These are phyloP conservation scores for Fusarium acutatum DNA, from an alignment of 2,329 filamentous ascomycete genomes.

Conservation along the genomic window DNA sequence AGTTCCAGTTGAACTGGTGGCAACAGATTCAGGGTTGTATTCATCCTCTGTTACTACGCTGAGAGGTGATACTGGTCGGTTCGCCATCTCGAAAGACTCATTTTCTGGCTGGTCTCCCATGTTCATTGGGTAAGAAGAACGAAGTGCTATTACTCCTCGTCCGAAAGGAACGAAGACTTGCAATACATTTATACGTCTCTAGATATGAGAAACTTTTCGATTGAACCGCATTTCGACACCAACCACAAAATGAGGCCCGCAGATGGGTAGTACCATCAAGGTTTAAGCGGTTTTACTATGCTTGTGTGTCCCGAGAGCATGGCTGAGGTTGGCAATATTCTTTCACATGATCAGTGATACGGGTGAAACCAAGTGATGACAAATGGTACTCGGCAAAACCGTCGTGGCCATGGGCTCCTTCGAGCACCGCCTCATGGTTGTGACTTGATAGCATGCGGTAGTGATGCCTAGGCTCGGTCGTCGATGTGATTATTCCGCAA, in stretches of 20 bases:
- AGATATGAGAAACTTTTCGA: neutral
- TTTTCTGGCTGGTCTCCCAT: neutral
- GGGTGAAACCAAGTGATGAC: constrained; percentile 4
- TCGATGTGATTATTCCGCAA: neutral
- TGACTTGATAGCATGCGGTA: neutral
- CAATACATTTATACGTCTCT: neutral
- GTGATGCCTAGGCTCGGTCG: neutral
- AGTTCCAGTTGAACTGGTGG: neutral
- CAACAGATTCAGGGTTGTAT: neutral
- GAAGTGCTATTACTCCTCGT: neutral
- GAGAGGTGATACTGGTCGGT: neutral
- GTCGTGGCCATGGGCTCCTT: neutral
- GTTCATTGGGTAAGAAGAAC: neutral
- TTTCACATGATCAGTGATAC: constrained; percentile 20
- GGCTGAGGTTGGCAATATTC: neutral
- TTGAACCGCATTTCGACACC: neutral
- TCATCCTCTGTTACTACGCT: neutral
- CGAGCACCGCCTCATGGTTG: neutral
- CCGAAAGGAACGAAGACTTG: neutral
- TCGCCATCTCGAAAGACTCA: neutral
- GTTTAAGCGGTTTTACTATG: neutral
- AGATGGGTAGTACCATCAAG: neutral
- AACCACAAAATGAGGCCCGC: neutral
- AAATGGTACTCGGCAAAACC: neutral
- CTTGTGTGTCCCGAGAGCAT: constrained; percentile 9